Base-by-base conservation (phyloP, 106 monocot genomes). In the Dendrobium huoshanense region DNA sequence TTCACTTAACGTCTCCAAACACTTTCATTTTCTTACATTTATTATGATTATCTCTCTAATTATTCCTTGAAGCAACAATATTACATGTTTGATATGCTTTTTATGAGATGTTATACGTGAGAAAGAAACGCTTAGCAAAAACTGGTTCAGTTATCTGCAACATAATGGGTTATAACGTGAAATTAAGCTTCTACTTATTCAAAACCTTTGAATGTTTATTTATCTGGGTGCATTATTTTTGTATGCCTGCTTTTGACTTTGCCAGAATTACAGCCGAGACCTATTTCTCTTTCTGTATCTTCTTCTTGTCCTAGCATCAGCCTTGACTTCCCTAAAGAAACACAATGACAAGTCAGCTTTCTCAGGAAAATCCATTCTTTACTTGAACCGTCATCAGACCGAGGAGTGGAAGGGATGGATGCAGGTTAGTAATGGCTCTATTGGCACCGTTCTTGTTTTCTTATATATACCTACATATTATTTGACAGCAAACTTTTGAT, bases 351-450 rank as follows among this genome's bases (percentile, higher is more conserved):
- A 93, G 77, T 99, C 92, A 49, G 49, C 92, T 79, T 87, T 99
- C 54, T 92, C 92, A 47, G 95, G 92, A 72, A 99, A 87, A 78
- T 93, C 98, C 77, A 90, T 90, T 68, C 85, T 93, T 48, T 99
- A 95, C 67, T 82, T 99, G 55, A 95, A 99, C 78, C 88, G 98
- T 67, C 98, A 99, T 84, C 98, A 99, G 58, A 99, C 98, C 40
- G 98, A 99, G 75, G 98, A 99, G 85, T 99, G 98, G 98, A 99
- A 95, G 82, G 98, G 98, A 44, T 99, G 98, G 95, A 99, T 99
- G 98, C 98, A 99, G 95, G 98, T 96, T 65, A 72, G 83, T 77
- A 68, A 55, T 54, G 22, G 61, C 43, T 74, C 18, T 42, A 44
- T 74, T 22, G 19, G 43, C 19, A 42, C 40, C 44, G 5, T 74